These are phyloP conservation scores for Phytophthora vignae DNA, from an alignment of 352 stramenopile species.

Conservation along the genomic window DNA sequence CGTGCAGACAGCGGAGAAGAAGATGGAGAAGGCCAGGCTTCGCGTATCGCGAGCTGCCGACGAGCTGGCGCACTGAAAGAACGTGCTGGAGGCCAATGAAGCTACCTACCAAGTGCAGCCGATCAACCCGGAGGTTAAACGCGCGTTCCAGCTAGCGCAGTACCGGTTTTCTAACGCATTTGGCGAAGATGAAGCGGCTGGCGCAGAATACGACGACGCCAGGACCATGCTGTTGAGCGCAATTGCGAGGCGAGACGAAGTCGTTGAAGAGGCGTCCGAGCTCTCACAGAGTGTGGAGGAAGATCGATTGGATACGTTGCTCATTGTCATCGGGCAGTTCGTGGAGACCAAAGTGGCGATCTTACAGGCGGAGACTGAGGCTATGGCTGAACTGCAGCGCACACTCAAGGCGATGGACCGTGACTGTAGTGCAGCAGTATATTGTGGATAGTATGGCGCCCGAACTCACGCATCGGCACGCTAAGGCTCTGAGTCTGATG, in stretches of 20 bases:
- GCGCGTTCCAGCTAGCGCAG: no score
- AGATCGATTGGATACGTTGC: slow-evolving; percentile 83
- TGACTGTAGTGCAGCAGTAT: slow-evolving; percentile 88
- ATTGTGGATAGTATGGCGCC: slow-evolving; percentile 85
- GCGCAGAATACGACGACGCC: slow-evolving; percentile 75
- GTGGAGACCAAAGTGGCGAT: slow-evolving; percentile 87
- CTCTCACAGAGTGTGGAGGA: slow-evolving; percentile 84
- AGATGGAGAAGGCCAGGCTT: slow-evolving; percentile 78
- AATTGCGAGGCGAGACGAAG: slow-evolving; percentile 79
- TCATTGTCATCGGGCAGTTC: slow-evolving; percentile 88
- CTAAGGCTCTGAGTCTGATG: no score
- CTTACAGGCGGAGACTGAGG: slow-evolving; percentile 83
- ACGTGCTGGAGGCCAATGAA: slow-evolving; percentile 80
- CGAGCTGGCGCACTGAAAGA: slow-evolving; percentile 79
- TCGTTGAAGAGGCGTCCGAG: slow-evolving; percentile 85
- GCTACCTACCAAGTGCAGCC: slow-evolving; percentile 81
- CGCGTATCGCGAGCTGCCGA: slow-evolving; percentile 73
- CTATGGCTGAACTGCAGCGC: slow-evolving; percentile 67
- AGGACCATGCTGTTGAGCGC: slow-evolving; percentile 55
- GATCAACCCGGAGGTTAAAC: no score
- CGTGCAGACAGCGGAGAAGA: no score
- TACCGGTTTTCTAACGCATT: no score
- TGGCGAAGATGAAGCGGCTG: no score
- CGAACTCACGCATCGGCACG: no score
- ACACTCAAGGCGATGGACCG: slow-evolving; percentile 81